phyloP scores from a whole-genome alignment of 805 yeast genomes.

The Cyberlindnera nakhonratchasimensis region DNA sequence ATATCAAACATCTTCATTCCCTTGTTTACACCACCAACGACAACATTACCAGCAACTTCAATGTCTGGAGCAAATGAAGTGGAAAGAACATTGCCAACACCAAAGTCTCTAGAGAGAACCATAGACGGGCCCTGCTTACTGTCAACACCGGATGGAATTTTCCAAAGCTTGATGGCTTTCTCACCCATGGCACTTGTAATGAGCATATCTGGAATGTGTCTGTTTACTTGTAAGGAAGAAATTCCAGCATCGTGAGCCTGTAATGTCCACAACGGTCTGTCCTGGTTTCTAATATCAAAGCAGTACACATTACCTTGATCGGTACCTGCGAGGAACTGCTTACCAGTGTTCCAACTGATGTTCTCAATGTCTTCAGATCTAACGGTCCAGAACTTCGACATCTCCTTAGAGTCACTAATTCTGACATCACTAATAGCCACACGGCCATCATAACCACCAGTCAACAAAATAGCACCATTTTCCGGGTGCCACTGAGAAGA shows the following conservation, averaged over 20 bases:
- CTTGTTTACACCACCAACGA: conserved; percentile 83
- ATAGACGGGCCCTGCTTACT: conserved; percentile 61
- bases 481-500: conserved; percentile 80
- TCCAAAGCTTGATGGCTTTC: conserved; percentile 84
- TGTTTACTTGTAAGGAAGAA: conserved; percentile 72
- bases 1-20: conserved; percentile 91
- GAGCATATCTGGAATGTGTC: conserved; percentile 64
- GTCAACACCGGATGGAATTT: conserved; percentile 41
- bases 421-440: conserved; percentile 85
- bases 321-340: conserved; percentile 77
- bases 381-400: conserved; percentile 64
- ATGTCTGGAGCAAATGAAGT: conserved; percentile 81
- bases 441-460: conserved; percentile 92
- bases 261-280: conserved; percentile 83
- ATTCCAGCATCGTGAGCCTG: conserved; percentile 97
- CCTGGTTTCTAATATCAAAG: conserved; percentile 72
- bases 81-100: conserved; percentile 87
- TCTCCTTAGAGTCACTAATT: conserved; percentile 53
- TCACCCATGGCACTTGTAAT: conserved; percentile 92
- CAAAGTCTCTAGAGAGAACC: conserved; percentile 89
- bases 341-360: conserved; percentile 64
- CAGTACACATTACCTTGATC: conserved; percentile 88
- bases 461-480: conserved; percentile 66
- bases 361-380: conserved; percentile 82
- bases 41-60: conserved; percentile 80